Percentiles rank a stretch among this genome's conserved stretches.
phyloP scores from a whole-genome alignment of 2,329 filamentous ascomycete genomes.

The Metarhizium robertsii region DNA sequence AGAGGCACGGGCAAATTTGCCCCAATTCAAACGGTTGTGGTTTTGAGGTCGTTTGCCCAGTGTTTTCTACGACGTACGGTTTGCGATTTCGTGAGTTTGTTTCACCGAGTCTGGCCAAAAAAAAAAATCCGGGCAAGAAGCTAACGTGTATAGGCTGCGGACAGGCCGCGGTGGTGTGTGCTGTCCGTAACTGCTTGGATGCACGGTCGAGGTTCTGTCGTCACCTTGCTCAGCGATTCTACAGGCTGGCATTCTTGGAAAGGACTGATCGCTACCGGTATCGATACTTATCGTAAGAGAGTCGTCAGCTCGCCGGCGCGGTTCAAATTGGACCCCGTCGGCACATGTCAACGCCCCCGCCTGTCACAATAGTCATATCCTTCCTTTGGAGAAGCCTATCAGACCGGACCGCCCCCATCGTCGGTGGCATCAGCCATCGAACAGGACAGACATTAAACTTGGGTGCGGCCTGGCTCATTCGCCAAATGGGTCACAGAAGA shows the following conservation, averaged over 20 bases:
- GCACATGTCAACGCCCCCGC: background rate
- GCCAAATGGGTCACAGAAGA: no score
- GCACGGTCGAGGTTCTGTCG: background rate
- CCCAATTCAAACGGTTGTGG: background rate
- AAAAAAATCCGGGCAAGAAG: no score
- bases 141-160: background rate
- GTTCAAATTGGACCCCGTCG: conserved; percentile 1
- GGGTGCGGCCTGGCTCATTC: background rate
- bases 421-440: background rate
- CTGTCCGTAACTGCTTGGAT: background rate
- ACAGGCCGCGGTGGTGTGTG: background rate
- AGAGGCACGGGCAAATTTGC: background rate
- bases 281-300: background rate
- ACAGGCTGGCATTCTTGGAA: background rate
- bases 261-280: no score
- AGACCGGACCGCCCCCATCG: background rate
- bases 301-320: conserved; percentile 3
- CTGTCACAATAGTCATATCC: background rate
- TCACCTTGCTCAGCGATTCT: background rate
- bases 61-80: no score
- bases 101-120: no score
- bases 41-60: no score
- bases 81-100: no score
- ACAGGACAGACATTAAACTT: background rate
- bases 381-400: background rate